Percentiles rank a stretch among this genome's conserved stretches.
These are phyloP conservation scores for Monilinia fructicola DNA, from an alignment of 2,329 filamentous ascomycete species.

Conservation along the genomic window DNA sequence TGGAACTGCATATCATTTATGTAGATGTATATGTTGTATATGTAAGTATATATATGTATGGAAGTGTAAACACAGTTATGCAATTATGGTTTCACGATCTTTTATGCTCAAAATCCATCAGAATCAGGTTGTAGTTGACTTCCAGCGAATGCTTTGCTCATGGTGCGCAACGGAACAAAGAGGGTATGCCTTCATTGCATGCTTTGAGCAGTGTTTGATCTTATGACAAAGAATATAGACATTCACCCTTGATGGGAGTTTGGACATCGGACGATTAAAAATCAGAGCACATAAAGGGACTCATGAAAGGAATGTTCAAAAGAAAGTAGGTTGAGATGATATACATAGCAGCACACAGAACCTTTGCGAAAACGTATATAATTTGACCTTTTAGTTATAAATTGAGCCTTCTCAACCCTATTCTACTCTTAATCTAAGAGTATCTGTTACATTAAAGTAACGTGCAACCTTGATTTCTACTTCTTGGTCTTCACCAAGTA, in stretches of 20 bases:
- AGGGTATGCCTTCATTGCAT: background rate
- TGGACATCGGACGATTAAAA: background rate
- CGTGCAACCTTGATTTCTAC: background rate
- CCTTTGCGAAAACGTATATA: background rate
- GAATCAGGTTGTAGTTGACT: too few relatives aligned
- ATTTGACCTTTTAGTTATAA: constrained; percentile 4
- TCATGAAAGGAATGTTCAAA: background rate
- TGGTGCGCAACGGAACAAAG: background rate
- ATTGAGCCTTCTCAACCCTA: background rate
- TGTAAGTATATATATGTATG: background rate
- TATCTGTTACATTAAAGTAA: background rate
- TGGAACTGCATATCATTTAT: too few relatives aligned
- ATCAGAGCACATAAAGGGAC: background rate
- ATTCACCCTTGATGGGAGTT: background rate
- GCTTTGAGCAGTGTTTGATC: background rate
- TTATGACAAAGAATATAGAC: constrained; percentile 4
- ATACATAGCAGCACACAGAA: background rate
- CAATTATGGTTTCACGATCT: background rate
- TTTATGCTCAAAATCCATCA: background rate
- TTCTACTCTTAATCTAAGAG: background rate
- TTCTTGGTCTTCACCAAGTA: background rate
- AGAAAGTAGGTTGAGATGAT: background rate
- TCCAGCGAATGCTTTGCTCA: constrained; percentile 4
- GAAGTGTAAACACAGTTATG: background rate
- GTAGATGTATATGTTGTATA: too few relatives aligned